Evolutionary conservation across 345 rosid genomes (phyloP).

Genomic region (Ceriops tagal): DNA sequence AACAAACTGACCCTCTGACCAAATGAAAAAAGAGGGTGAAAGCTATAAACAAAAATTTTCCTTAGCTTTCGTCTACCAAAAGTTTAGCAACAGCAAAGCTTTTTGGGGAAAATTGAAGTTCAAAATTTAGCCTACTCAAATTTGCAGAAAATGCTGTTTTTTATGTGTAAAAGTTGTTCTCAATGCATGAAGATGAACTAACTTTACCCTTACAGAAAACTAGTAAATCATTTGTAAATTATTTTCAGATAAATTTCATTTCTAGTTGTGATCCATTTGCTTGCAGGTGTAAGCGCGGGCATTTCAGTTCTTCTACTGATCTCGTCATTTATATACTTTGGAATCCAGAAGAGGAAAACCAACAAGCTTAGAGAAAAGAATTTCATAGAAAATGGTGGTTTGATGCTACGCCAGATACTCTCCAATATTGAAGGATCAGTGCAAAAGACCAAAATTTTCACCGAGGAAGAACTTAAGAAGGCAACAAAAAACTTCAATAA

Average conservation of each 20-base stretch:
- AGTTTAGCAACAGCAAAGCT: neutral
- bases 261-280: too few species aligned
- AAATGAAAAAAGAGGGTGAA: too few species aligned
- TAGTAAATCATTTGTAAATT: too few species aligned
- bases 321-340: constrained; percentile 15
- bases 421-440: neutral
- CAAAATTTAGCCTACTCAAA: too few species aligned
- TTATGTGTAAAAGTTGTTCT: too few species aligned
- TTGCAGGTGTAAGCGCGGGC: too few species aligned
- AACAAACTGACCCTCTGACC: too few species aligned
- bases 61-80: neutral
- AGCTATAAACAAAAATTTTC: neutral
- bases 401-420: constrained; percentile 18
- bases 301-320: too few species aligned
- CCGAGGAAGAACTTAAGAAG: constrained; percentile 26
- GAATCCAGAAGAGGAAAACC: constrained; percentile 14
- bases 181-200: too few species aligned
- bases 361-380: constrained; percentile 13
- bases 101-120: neutral
- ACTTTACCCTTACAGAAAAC: too few species aligned
- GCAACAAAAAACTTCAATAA: constrained; percentile 32
- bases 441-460: constrained; percentile 17
- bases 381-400: constrained; percentile 26
- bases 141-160: too few species aligned
- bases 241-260: too few species aligned